Base-by-base conservation (phyloP, 345 rosid genomes). In the Rhizophora apiculata region DNA sequence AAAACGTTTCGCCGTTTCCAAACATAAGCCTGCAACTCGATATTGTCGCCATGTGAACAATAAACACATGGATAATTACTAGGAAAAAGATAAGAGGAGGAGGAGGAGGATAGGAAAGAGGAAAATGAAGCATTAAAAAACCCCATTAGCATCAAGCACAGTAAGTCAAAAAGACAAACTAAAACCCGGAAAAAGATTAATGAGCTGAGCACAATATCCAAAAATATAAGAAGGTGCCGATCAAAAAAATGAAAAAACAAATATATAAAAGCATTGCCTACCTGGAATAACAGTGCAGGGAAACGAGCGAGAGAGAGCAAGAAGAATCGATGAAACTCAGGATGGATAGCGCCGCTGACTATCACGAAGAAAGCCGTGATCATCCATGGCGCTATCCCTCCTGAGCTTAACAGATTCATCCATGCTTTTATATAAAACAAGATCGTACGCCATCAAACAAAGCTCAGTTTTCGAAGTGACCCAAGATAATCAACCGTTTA, bases 381-480 rank as follows among this genome's bases (percentile, higher is more conserved):
- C 19, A 15, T 43, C 51, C 30, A 76, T 79, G 90, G 91, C 87
- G 91, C 91, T 87, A 87, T 87, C 91, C 91, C 91, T 87, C 91
- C 91, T 87, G 91, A 87, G 91, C 91, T 87, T 85, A 63, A 85
- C 81, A 72, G 91, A 87, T 80, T 80, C 86, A 83, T 81, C 87
- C 62, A 63, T 78, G 80, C 89, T 77, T 39, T 2, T 16, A 21
- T 22, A n/a, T 22, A 55, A 32, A 39, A 15, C 22, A 30, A 30
- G 61, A 18, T 18, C 67, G 13, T 10, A 24, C 18, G 6, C 24
- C 20, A 8, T 24, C 57, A 20, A 2, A n/a, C 57, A 53, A 10
- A 24, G 57, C 57, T 34, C 37, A 8, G 37, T 34, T 8, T 34
- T 34, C 37, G 18, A 22, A 11, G 30, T 29, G 43, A 32, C 64